Conservation (phyloP, 1,284 basidiomycete species). For the Malassezia brasiliensis region DNA sequence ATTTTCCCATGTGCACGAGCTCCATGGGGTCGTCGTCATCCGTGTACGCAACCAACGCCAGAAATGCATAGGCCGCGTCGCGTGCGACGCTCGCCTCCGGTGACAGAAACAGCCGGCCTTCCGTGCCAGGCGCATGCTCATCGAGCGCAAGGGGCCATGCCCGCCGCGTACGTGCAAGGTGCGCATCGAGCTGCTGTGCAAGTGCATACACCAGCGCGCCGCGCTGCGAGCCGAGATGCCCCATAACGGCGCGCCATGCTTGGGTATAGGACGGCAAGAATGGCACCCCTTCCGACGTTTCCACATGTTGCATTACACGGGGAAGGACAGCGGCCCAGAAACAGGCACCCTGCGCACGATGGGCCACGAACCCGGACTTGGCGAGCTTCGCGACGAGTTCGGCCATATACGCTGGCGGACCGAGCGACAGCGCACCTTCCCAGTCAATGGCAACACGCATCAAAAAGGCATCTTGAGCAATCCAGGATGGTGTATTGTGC, state of each 20-base stretch:
- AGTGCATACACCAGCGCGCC: slow-evolving; percentile 1
- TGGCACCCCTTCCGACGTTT: background rate
- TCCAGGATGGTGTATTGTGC: background rate
- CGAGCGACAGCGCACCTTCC: background rate
- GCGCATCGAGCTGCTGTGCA: background rate
- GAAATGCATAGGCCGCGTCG: slow-evolving; percentile 1
- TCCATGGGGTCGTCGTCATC: background rate
- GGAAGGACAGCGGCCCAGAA: background rate
- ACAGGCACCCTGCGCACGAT: background rate
- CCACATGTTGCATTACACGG: background rate
- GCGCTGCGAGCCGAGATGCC: background rate
- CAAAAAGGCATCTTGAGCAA: background rate
- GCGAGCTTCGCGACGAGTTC: background rate
- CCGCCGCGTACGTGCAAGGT: background rate
- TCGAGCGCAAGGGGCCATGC: slow-evolving; percentile 1
- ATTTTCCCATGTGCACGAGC: background rate
- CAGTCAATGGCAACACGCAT: background rate
- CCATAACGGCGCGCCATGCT: slow-evolving; percentile 3
- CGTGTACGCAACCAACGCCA: background rate
- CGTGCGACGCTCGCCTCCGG: background rate
- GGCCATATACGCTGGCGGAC: background rate
- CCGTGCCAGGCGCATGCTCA: slow-evolving; percentile 8
- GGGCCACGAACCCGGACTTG: background rate
- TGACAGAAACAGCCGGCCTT: slow-evolving; percentile 12
- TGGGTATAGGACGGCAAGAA: background rate